Percentiles rank a stretch among this genome's conserved stretches.
phyloP scores from a whole-genome alignment of 768 basidiomycete genomes.

The Calvatia gigantea region DNA sequence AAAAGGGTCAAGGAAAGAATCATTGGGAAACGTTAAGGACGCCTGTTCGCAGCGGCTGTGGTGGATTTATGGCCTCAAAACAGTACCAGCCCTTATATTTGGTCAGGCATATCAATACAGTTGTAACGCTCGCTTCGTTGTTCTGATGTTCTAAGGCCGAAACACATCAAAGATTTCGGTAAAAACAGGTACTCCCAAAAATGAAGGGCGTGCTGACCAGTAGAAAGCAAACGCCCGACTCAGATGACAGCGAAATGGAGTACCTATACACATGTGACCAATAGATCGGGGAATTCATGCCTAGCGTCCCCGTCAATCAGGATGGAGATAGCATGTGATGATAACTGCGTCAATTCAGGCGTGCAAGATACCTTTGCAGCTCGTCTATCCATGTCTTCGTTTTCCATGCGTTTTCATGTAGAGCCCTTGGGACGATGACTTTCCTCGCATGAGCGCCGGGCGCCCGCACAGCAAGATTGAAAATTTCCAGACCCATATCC shows the following conservation, averaged over 20 bases:
- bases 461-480: not conserved
- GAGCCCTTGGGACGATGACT: slow-evolving; percentile 24
- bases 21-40: not conserved
- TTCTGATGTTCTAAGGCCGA: too few species aligned
- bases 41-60: too few species aligned
- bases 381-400: slow-evolving; percentile 17
- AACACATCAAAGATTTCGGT: too few species aligned
- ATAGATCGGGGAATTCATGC: too few species aligned
- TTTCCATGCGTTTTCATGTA: slow-evolving; percentile 21
- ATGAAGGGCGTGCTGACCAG: too few species aligned
- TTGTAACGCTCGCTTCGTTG: too few species aligned
- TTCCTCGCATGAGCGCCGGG: not conserved
- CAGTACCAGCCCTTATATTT: too few species aligned
- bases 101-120: too few species aligned
- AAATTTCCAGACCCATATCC: slow-evolving; percentile 30
- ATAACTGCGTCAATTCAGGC: slow-evolving; percentile 2
- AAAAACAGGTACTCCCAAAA: too few species aligned
- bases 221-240: not conserved
- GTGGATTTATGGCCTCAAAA: not conserved
- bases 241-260: not conserved
- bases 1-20: not conserved
- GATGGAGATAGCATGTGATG: not conserved
- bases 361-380: slow-evolving; percentile 14
- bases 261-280: too few species aligned
- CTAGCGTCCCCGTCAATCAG: too few species aligned